Percentiles rank a stretch among this genome's conserved stretches.
Conservation (phyloP, 192 early-diverging fungal species). For the Coemansia biformis region DNA sequence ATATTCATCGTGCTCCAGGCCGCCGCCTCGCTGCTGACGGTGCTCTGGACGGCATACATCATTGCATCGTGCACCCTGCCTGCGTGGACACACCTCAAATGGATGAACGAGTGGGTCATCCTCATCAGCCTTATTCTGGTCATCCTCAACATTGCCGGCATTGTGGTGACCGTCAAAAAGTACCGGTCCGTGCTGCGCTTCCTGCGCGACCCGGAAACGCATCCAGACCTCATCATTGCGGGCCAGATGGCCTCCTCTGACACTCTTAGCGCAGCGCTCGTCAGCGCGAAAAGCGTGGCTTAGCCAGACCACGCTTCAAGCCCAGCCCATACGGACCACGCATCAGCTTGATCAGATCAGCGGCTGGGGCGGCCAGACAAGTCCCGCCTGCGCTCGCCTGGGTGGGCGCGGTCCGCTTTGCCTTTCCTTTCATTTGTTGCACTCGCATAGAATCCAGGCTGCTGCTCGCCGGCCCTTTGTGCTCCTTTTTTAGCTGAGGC, state of each 20-base stretch:
- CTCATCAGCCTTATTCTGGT: constrained; percentile 32
- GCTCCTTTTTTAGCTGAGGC: too few relatives aligned
- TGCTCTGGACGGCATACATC: constrained; percentile 33
- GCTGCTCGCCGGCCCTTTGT: too few relatives aligned
- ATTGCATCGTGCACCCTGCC: constrained; percentile 20
- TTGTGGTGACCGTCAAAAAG: constrained; percentile 31
- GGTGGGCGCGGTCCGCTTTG: too few relatives aligned
- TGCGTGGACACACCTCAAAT: constrained; percentile 8
- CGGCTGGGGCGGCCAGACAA: too few relatives aligned
- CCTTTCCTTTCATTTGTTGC: too few relatives aligned
- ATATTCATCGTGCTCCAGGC: constrained; percentile 28
- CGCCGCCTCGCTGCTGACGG: constrained; percentile 20
- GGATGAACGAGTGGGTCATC: constrained; percentile 47
- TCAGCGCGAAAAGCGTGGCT: not conserved
- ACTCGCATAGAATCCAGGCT: too few relatives aligned
- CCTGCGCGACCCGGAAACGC: constrained; percentile 34
- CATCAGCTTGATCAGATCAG: constrained; percentile 9
- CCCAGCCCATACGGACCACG: too few relatives aligned
- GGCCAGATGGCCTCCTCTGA: constrained; percentile 21
- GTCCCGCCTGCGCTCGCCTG: too few relatives aligned
- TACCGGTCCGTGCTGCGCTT: constrained; percentile 34
- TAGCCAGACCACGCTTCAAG: too few relatives aligned
- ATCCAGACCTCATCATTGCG: constrained; percentile 42
- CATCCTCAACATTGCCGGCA: constrained; percentile 27
- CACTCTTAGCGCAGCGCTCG: not conserved